phyloP scores from a whole-genome alignment of 2,329 filamentous ascomycete genomes.

The Calonectria multiphialidica region DNA sequence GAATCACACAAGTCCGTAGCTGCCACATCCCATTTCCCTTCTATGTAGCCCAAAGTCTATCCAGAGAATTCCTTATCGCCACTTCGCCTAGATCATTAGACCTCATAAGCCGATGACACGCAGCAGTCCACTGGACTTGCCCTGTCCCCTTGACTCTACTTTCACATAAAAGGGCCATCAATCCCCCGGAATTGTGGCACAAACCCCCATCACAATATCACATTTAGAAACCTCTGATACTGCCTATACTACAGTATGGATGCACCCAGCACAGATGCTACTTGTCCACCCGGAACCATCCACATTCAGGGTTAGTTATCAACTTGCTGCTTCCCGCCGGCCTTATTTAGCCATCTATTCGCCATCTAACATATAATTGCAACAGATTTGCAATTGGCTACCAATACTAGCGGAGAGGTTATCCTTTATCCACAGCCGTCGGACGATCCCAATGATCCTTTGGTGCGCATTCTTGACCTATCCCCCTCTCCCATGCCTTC shows the following conservation, averaged over 20 bases:
- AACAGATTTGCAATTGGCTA: neutral
- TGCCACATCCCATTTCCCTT: neutral
- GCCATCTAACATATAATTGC: neutral
- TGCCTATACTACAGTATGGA: neutral
- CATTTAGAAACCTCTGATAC: too few relatives aligned
- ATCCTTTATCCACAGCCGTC: neutral
- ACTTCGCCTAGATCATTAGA: neutral
- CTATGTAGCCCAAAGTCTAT: neutral
- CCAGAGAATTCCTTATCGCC: neutral
- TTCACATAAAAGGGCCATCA: neutral
- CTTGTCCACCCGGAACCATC: neutral
- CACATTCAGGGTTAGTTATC: neutral
- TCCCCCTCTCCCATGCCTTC: neutral
- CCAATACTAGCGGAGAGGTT: neutral
- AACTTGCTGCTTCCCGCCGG: neutral
- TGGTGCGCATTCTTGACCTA: neutral
- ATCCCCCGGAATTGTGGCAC: too few relatives aligned
- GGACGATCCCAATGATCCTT: neutral
- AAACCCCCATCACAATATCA: neutral
- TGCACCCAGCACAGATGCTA: neutral
- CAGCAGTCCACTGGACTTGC: neutral
- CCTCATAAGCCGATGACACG: neutral
- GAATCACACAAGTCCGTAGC: neutral
- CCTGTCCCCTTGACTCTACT: too few relatives aligned
- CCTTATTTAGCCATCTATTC: too few relatives aligned